Evolutionary conservation across 1,284 basidiomycete genomes (phyloP).

Genomic region (Rugosomyces carneus): DNA sequence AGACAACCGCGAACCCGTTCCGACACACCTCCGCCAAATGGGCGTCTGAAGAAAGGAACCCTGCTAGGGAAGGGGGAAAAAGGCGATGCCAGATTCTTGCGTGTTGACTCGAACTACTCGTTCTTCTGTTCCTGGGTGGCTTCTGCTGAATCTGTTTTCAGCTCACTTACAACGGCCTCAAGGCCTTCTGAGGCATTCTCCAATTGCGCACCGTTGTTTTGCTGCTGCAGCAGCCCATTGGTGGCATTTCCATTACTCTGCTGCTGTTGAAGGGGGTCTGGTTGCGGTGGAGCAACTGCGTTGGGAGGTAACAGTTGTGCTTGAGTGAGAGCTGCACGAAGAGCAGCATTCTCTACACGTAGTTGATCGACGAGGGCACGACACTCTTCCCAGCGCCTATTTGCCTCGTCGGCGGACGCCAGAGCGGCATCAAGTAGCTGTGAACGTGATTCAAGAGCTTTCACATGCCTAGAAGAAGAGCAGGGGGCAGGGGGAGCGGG

Average conservation of each 20-base stretch:
- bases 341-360: slow-evolving; percentile 70
- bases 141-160: slow-evolving; percentile 23
- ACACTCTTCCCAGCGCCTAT: slow-evolving; percentile 81
- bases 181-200: slow-evolving; percentile 22
- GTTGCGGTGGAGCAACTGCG: slow-evolving; percentile 9
- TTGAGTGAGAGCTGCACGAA: slow-evolving; percentile 41
- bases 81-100: neutral
- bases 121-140: slow-evolving; percentile 6
- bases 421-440: slow-evolving; percentile 76
- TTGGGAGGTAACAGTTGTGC: slow-evolving; percentile 29
- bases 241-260: slow-evolving; percentile 7
- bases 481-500: neutral
- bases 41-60: neutral
- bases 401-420: slow-evolving; percentile 78
- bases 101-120: neutral
- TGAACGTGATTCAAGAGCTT: slow-evolving; percentile 75
- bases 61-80: neutral
- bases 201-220: slow-evolving; percentile 19
- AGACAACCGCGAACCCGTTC: neutral
- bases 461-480: slow-evolving; percentile 57
- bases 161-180: slow-evolving; percentile 22
- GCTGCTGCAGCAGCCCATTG: slow-evolving; percentile 8
- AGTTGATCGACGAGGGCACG: slow-evolving; percentile 75
- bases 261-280: slow-evolving; percentile 6
- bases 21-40: neutral